Base-by-base conservation (phyloP, 1,139 yeast species). In the Taphrina communis region DNA sequence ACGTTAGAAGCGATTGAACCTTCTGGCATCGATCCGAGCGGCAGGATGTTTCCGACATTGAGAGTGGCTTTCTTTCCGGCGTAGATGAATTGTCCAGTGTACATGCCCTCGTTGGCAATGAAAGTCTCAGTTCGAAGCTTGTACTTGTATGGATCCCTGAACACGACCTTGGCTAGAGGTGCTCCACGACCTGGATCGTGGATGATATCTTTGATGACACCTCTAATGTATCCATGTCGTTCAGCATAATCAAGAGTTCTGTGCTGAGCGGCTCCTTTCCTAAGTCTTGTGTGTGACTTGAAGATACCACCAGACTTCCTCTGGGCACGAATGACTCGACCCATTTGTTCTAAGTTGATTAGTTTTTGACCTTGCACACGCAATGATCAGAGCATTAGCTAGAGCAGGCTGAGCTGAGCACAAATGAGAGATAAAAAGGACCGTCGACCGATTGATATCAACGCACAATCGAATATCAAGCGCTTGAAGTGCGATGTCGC, bases 181-280 rank as follows among this genome's bases (percentile, higher is more conserved):
- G 99, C 99, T 87, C 99, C 99, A 85, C 99, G 89, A 84, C 99
- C 99, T 80, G 99, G 95, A 82, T 94, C 99, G 87, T 94, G 99
- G 85, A 94, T 86, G 85, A 94, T 94, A 84, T 89, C 95, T 89
- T 93, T 93, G 78, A 94, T 98, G 77, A 94, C 88, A 85, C 99
- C 99, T 85, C 98, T 96, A 81, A 92, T 88, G 93, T 93, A 94
- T 81, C 99, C 99, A 84, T 94, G 97, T 84, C 97, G 95, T 87
- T 95, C 99, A 83, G 98, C 97, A 81, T 88, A 94, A 84, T 94
- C 99, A 84, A 94, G 89, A 82, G 97, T 89, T 89, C 99, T 91
- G 83, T 93, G 89, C 90, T 93, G 94, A 83, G 99, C 99, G 82
- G 99, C 98, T 83, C 99, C 99, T 87, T 95, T 90, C 89, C 99